Evolutionary conservation across 2,329 filamentous ascomycete species (phyloP).

Genomic region (Fusarium torreyae): DNA sequence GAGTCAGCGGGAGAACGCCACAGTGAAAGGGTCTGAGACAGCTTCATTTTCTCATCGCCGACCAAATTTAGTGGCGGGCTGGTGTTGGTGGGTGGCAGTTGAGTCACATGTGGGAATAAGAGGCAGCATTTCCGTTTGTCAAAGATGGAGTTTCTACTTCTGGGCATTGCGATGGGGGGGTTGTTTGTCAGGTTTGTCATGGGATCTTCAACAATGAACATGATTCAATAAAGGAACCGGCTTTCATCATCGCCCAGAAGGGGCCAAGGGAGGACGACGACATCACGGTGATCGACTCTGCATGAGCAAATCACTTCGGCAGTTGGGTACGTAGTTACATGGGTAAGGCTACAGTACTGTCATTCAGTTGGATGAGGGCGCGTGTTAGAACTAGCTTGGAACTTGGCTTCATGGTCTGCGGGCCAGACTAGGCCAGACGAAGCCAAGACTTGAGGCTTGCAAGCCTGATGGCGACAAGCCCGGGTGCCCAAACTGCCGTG

Average conservation of each 20-base stretch:
- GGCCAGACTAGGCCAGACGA: slow-evolving; percentile 3
- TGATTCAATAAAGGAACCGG: slow-evolving; percentile 4
- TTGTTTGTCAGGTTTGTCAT: slow-evolving; percentile 1
- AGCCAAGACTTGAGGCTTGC: slow-evolving; percentile 4
- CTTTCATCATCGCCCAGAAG: slow-evolving; percentile 7
- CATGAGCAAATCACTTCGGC: slow-evolving; percentile 22
- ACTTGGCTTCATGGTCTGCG: slow-evolving; percentile 17
- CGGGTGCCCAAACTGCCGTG: neutral
- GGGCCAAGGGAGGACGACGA: slow-evolving; percentile 1
- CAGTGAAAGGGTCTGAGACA: slow-evolving; percentile 22
- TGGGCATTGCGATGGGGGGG: neutral
- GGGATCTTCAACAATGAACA: neutral
- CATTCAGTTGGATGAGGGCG: neutral
- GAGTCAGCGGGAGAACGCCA: slow-evolving; percentile 38
- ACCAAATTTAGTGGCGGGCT: slow-evolving; percentile 10
- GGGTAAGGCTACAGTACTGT: too few relatives aligned
- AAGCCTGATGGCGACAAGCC: slow-evolving; percentile 14
- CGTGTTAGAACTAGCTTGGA: slow-evolving; percentile 6
- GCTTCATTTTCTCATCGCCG: neutral
- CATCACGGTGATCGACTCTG: slow-evolving; percentile 19
- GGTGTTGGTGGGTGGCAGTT: slow-evolving; percentile 6
- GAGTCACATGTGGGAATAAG: slow-evolving; percentile 40
- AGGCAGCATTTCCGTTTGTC: neutral
- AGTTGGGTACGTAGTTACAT: slow-evolving; percentile 25
- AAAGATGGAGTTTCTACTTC: neutral